phyloP scores from a whole-genome alignment of 352 stramenopile species.

The Globisporangium recalcitrans region DNA sequence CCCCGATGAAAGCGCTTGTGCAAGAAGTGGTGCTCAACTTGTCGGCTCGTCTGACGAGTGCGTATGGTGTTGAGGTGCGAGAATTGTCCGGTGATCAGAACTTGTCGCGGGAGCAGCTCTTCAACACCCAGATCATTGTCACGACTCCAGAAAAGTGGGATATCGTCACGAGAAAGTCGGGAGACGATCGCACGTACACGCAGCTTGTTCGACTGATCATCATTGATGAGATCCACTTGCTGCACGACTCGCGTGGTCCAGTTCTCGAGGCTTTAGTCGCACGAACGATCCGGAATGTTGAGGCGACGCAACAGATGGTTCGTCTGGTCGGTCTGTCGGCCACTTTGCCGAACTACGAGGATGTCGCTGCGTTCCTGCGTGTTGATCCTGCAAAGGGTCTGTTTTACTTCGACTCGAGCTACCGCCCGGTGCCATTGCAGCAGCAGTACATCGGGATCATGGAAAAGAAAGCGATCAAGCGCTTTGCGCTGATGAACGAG shows the following conservation, averaged over 20 bases:
- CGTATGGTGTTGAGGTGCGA: slow-evolving; percentile 94
- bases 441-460: slow-evolving; percentile 99
- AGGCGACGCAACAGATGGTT: slow-evolving; percentile 96
- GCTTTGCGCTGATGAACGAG: slow-evolving; percentile 99
- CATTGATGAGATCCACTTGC: slow-evolving; percentile 99
- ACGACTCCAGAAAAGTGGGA: slow-evolving; percentile 99
- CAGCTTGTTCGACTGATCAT: slow-evolving; percentile 98
- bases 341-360: slow-evolving; percentile 99
- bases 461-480: slow-evolving; percentile 98
- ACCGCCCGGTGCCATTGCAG: slow-evolving; percentile 97
- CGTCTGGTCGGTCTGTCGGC: slow-evolving; percentile 97
- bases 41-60: slow-evolving; percentile 85
- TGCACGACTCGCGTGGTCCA: slow-evolving; percentile 97
- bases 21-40: slow-evolving; percentile 99
- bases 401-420: slow-evolving; percentile 99
- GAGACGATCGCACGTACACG: slow-evolving; percentile 96
- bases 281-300: slow-evolving; percentile 96
- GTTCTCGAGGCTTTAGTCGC: slow-evolving; percentile 98
- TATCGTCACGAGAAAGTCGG: slow-evolving; percentile 98
- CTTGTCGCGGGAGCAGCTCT: slow-evolving; percentile 96
- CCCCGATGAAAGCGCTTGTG: slow-evolving; percentile 99
- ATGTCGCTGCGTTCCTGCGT: slow-evolving; percentile 97
- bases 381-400: slow-evolving; percentile 97
- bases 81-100: slow-evolving; percentile 99
- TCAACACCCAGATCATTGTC: slow-evolving; percentile 99